phyloP scores from a whole-genome alignment of 306 rosid genomes.

The Calophaca sinica region DNA sequence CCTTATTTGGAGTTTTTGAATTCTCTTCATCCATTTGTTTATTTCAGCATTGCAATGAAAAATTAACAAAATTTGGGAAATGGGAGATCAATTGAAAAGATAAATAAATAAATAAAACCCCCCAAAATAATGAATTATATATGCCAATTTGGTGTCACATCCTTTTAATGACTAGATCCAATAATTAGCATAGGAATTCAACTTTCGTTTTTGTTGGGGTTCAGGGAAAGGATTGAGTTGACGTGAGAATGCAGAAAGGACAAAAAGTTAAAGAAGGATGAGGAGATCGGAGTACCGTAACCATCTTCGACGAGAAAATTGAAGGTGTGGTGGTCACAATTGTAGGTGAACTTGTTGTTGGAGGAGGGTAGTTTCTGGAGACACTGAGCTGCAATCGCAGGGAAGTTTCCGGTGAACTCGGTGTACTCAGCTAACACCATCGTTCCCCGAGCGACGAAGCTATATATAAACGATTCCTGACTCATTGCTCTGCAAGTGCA shows the following conservation, averaged over 20 bases:
- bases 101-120: neutral
- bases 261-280: neutral
- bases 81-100: too few relatives aligned
- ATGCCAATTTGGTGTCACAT: neutral
- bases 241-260: constrained; percentile 5
- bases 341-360: constrained; percentile 90
- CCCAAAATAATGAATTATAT: neutral
- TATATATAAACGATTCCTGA: constrained; percentile 87
- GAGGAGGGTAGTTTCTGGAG: constrained; percentile 86
- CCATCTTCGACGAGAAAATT: constrained; percentile 89
- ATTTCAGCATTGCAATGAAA: constrained; percentile 15
- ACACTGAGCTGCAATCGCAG: constrained; percentile 93
- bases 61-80: neutral
- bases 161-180: constrained; percentile 53
- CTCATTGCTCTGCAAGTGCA: constrained; percentile 57
- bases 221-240: neutral
- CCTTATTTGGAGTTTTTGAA: too few relatives aligned
- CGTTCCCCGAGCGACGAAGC: constrained; percentile 93
- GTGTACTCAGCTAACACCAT: constrained; percentile 91
- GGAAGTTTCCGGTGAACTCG: constrained; percentile 94
- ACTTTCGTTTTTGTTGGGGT: neutral
- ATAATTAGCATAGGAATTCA: constrained; percentile 44
- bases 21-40: neutral
- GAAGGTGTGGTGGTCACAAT: constrained; percentile 91
- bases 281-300: constrained; percentile 64